Evolutionary conservation across 257 asterid genomes (phyloP).

Genomic region (Lithospermum erythrorhizon): DNA sequence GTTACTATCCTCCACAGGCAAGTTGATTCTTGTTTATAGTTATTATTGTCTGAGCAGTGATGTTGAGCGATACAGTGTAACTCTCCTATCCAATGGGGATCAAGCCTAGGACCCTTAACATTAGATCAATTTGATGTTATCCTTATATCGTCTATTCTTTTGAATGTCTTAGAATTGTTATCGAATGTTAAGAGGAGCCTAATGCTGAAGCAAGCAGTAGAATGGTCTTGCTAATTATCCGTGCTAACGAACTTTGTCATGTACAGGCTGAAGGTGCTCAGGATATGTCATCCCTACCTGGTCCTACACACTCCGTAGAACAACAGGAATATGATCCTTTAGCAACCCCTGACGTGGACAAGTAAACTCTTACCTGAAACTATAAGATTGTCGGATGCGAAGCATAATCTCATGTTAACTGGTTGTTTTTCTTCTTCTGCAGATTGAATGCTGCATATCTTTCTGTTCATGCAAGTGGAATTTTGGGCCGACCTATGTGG

Average conservation of each 20-base stretch:
- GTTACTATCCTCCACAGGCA: slow-evolving; percentile 86
- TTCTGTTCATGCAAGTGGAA: slow-evolving; percentile 66
- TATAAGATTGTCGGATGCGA: neutral
- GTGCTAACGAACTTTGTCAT: neutral
- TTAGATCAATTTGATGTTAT: too few species aligned
- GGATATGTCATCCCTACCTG: slow-evolving; percentile 53
- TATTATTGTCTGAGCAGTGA: neutral
- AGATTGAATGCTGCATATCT: slow-evolving; percentile 85
- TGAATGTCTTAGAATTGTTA: too few species aligned
- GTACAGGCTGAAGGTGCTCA: slow-evolving; percentile 61
- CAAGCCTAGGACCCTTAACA: neutral
- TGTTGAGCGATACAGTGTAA: neutral
- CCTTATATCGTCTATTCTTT: too few species aligned
- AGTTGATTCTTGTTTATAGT: slow-evolving; percentile 4
- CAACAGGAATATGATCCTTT: slow-evolving; percentile 86
- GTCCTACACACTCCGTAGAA: slow-evolving; percentile 50
- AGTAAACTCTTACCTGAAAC: slow-evolving; percentile 30
- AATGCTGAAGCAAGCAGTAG: too few species aligned
- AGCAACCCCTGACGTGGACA: slow-evolving; percentile 85
- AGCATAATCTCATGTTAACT: neutral
- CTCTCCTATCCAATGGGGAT: neutral
- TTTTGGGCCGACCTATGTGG: slow-evolving; percentile 88
- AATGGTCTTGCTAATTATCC: too few species aligned
- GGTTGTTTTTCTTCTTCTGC: slow-evolving; percentile 2
- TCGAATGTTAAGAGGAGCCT: too few species aligned